A percentile compares a stretch with the other conserved stretches of the same genome.
phyloP scores from a whole-genome alignment of 2,329 filamentous ascomycete species.

The Colletotrichum graminicola region DNA sequence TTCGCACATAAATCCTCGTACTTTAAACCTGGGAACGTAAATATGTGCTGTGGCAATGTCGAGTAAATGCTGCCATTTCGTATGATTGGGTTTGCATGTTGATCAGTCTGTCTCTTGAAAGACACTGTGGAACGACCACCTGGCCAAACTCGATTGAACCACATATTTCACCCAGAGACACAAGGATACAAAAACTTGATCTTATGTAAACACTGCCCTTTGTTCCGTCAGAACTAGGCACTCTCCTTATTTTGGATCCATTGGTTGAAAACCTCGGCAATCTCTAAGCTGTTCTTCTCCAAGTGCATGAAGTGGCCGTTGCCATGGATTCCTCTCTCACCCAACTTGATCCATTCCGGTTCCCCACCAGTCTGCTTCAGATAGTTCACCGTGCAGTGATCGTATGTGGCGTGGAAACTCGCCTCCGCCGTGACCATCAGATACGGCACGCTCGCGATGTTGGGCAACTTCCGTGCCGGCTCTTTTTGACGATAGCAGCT shows the following conservation, averaged over 20 bases:
- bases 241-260: slow-evolving; percentile 51
- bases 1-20: too few relatives aligned
- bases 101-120: too few relatives aligned
- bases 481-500: slow-evolving; percentile 37
- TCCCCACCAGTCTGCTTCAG: slow-evolving; percentile 64
- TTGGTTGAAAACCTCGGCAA: slow-evolving; percentile 53
- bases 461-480: slow-evolving; percentile 55
- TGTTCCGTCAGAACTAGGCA: background rate
- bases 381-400: slow-evolving; percentile 66
- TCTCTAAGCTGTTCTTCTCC: slow-evolving; percentile 62
- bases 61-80: too few relatives aligned
- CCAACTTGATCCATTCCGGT: slow-evolving; percentile 59
- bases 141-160: too few relatives aligned
- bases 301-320: slow-evolving; percentile 69
- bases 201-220: too few relatives aligned
- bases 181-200: background rate
- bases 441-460: slow-evolving; percentile 62
- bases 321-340: slow-evolving; percentile 58
- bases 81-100: too few relatives aligned
- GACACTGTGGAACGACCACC: too few relatives aligned
- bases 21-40: too few relatives aligned
- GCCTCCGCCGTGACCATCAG: slow-evolving; percentile 65
- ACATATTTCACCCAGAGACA: too few relatives aligned
- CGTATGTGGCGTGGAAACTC: slow-evolving; percentile 66
- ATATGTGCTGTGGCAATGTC: too few relatives aligned